Base-by-base conservation (phyloP, 805 yeast genomes). In the Ogataea paraovalis region DNA sequence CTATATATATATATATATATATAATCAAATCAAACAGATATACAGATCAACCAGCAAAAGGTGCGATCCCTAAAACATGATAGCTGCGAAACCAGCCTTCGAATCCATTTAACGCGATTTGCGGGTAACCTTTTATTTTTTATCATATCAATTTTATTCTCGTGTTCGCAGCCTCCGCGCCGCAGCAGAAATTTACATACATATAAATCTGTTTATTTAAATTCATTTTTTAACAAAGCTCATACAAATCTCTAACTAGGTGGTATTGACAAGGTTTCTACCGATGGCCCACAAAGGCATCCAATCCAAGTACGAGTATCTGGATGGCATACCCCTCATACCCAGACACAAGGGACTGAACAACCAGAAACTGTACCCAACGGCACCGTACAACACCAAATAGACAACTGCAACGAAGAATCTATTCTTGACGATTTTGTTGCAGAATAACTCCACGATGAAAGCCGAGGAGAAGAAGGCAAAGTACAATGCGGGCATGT, bases 401-500 rank as follows among this genome's bases (percentile, higher is more conserved):
- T 75, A 84, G 20, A 79, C 55, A 27, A 53, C 39, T 3, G 57
- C 34, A 49, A 65, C 65, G 13, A 65, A 32, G 1, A 48, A 28
- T 8, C 47, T 53, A 44, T 67, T 68, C n/a, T 33, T 45, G 18
- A 42, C 55, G 51, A 68, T 54, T 44, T 59, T 63, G 23, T 47
- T 49, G 19, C 76, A 64, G 45, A 70, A 59, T 34, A 69, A 66
- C 52, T 83, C 88, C 39, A 81, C 62, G 46, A 75, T 66, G 61
- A 79, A 82, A 4, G 77, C 76, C 43, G 75, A 63, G 36, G 79
- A 78, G 46, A 81, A 65, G 66, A 83, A 70, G 44, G 89, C 88
- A 65, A 87, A 87, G 67, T 87, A 87, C 54, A 87, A 71, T 0
- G 94, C 91, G 42, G 96, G 96, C 60, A 85, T 72, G 65, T 87